These are phyloP conservation scores for Sphaerulina vaccinii DNA, from an alignment of 2,329 filamentous ascomycete genomes.

Conservation along the genomic window DNA sequence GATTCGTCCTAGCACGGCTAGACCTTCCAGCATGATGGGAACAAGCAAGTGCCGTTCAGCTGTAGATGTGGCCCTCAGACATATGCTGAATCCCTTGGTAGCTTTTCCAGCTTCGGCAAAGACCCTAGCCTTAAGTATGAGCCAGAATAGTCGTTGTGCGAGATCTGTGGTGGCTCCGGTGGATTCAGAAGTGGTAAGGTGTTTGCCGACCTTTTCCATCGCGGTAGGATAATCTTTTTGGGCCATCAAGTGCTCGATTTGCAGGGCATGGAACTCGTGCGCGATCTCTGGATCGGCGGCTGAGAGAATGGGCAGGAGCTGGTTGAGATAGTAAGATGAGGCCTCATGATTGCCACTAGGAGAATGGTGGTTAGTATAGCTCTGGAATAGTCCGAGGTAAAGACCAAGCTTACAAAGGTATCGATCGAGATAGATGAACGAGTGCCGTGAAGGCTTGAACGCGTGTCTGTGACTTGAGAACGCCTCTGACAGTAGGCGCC, in stretches of 20 bases:
- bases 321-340: constrained; percentile 56
- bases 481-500: constrained; percentile 62
- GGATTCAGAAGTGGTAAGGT: constrained; percentile 37
- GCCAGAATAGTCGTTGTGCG: constrained; percentile 66
- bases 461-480: constrained; percentile 75
- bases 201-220: constrained; percentile 53
- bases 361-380: not conserved
- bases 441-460: constrained; percentile 67
- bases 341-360: constrained; percentile 56
- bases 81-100: constrained; percentile 73
- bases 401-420: constrained; percentile 49
- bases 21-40: constrained; percentile 69
- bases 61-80: constrained; percentile 71
- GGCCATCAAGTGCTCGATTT: constrained; percentile 59
- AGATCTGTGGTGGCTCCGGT: constrained; percentile 50
- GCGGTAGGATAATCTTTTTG: constrained; percentile 46
- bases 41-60: constrained; percentile 69
- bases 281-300: constrained; percentile 57
- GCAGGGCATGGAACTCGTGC: constrained; percentile 58
- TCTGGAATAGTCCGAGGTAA: not conserved
- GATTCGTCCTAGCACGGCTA: constrained; percentile 66
- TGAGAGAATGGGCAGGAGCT: constrained; percentile 51
- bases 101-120: constrained; percentile 67
- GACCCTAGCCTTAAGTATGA: constrained; percentile 70
- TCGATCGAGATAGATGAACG: constrained; percentile 62